Conservation (phyloP, 2,329 filamentous ascomycete genomes). For the Neopestalotiopsis clavispora region DNA sequence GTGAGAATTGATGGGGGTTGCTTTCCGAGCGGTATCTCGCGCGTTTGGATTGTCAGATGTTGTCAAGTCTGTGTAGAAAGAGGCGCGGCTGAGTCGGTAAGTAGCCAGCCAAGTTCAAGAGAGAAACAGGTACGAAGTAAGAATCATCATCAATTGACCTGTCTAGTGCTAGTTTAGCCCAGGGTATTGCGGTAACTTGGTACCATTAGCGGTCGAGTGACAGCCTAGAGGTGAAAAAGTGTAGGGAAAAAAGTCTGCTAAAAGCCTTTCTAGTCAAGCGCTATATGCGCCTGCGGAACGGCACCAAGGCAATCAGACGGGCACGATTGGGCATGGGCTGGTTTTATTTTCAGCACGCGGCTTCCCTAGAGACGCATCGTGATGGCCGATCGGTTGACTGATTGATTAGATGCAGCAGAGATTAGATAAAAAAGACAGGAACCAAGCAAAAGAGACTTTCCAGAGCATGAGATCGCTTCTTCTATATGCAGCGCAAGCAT, state of each 20-base stretch:
- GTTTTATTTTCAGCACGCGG: constrained; percentile 12
- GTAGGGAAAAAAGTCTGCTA: background rate
- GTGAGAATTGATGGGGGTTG: background rate
- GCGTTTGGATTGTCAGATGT: background rate
- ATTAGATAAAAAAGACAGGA: constrained; percentile 1
- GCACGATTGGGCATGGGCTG: background rate
- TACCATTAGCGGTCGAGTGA: background rate
- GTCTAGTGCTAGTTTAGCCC: background rate
- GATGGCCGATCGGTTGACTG: constrained; percentile 8
- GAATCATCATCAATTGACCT: background rate
- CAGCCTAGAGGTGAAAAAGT: background rate
- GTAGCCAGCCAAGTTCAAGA: background rate
- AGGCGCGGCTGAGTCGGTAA: background rate
- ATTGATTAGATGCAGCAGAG: constrained; percentile 13
- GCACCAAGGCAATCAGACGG: background rate
- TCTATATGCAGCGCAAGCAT: background rate
- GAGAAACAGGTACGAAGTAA: background rate
- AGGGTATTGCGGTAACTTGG: background rate
- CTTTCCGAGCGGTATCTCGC: background rate
- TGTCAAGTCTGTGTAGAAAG: background rate
- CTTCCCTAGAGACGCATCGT: constrained; percentile 11
- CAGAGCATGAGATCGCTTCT: background rate
- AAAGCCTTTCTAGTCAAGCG: constrained; percentile 1
- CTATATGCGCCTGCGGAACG: constrained; percentile 10
- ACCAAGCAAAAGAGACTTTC: background rate